Evolutionary conservation across 192 early-diverging fungal genomes (phyloP), one percentile per base, ranked within the genome.

Genomic region (Backusella circina): DNA sequence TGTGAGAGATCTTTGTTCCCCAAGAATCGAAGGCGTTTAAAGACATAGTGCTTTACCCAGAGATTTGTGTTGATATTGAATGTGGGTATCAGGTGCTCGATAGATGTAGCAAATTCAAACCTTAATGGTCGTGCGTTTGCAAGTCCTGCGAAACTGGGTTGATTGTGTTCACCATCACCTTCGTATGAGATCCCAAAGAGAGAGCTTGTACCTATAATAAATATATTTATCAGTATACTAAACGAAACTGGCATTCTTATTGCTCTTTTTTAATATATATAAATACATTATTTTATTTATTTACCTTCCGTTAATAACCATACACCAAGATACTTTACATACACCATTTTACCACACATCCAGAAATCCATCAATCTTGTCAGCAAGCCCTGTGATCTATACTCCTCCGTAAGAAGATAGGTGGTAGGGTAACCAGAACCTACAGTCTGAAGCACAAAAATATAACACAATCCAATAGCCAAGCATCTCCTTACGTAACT

Each of bases 11-110:
- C 76, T 80, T 88, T 90, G 81, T 82, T 87, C 12, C 83, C 84
- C 32, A 90, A 72, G 67, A 86, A 91, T 13, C 74, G 74, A n/a
- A 90, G 76, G 26, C 87, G 82, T 70, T 91, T 90, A 67, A 88
- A 91, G 10, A 91, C 70, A 65, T 91, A 91, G 13, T 86, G 69
- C 77, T 90, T 90, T 66, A 82, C 75, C 90, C 89, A 91, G 9
- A 78, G 72, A 71, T 91, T 91, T 61, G 90, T 91, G 75, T 91
- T 90, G 71, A 88, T 88, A 75, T 91, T 91, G 81, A 90, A 91
- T 5, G 85, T 80, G 9, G 15, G 66, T 71, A 91, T 75, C 28
- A 90, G 81, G 32, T 89, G 78, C 21, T 74, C 80, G 39, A 89
- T 75, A 0, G 85, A 85, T n/a, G 85, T 88, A 2, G 88, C 86